Evolutionary conservation across 352 stramenopile genomes (phyloP).

Genomic region (Phytophthora uliginosa): DNA sequence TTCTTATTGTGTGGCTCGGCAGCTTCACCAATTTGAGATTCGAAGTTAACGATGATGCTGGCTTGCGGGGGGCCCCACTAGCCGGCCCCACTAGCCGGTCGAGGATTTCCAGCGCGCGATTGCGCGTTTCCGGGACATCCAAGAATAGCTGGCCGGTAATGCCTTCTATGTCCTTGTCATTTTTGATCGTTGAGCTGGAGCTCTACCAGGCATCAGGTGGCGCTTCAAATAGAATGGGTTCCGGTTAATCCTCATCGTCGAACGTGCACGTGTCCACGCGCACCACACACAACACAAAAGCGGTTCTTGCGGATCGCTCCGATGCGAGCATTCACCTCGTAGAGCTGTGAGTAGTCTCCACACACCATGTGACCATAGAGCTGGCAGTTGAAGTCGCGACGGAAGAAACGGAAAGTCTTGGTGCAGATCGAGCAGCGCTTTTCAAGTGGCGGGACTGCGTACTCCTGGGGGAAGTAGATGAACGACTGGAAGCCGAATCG

Average conservation of each 20-base stretch:
- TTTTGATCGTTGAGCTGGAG: constrained; percentile 12
- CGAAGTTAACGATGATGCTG: constrained; percentile 23
- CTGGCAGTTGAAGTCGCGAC: constrained; percentile 63
- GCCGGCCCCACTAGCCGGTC: constrained; percentile 44
- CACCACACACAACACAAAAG: constrained; percentile 61
- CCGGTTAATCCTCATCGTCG: constrained; percentile 65
- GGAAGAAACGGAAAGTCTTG: constrained; percentile 61
- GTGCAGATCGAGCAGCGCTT: constrained; percentile 58
- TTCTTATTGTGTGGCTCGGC: constrained; percentile 13
- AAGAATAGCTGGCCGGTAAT: constrained; percentile 53
- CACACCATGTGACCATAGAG: constrained; percentile 66
- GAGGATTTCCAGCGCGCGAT: constrained; percentile 55
- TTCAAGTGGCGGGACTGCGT: constrained; percentile 34
- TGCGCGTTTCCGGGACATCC: constrained; percentile 45
- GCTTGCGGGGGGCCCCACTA: constrained; percentile 38
- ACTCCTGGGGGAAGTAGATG: constrained; percentile 63
- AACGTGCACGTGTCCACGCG: constrained; percentile 64
- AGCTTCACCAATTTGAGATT: constrained; percentile 32
- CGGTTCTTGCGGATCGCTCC: constrained; percentile 59
- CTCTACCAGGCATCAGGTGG: constrained; percentile 50
- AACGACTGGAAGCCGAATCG: constrained; percentile 79
- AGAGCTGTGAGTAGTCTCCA: constrained; percentile 52
- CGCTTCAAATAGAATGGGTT: constrained; percentile 48
- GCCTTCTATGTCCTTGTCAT: constrained; percentile 36
- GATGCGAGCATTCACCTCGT: constrained; percentile 60